Base-by-base conservation (phyloP, 148 eudicot genomes). In the Hydrangea macrophylla region DNA sequence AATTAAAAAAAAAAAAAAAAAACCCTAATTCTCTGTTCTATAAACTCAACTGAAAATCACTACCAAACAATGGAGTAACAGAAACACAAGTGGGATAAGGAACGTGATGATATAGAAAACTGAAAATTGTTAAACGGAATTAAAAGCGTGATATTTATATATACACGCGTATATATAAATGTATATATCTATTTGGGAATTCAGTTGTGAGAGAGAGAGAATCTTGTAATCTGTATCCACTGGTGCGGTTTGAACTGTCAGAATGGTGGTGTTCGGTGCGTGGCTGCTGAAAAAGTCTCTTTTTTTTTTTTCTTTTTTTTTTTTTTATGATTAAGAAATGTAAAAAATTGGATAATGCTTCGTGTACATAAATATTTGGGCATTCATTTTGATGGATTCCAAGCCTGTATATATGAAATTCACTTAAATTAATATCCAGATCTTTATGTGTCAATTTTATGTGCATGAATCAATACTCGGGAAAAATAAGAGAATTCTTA, bases 21-120 rank as follows among this genome's bases (percentile, higher is more conserved):
- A 66, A 32, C 58, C 70, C 44, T 51, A 53, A 33, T 32, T 35
- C 70, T 64, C 55, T 37, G 35, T 3, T 18, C 12, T 30, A 53
- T 13, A 7, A 23, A 2, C 55, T 36, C 56, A 27, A 64, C 39
- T 28, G 24, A 24, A 24, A 51, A 13, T 32, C 69, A 31, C 11
- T 7, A 31, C 11, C 30, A 37, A 15, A 65, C 1, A 22, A 11
- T 32, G 32, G 3, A 42, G 59, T 40, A 27, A 55, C 13, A 27
- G 33, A 2, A 31, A 5, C 6, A 4, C 13, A 31, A 40, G 7
- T 3, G 31, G 65, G n/a, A 37, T 37, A 18, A 6, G 26, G 33
- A 27, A 24, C 7, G 18, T 20, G 11, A 32, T 33, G 36, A 48
- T 7, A 48, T 0, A 48, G 1, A 12, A 11, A 42, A 42, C 18